Evolutionary conservation across 2,329 filamentous ascomycete genomes (phyloP), one percentile per base, ranked within the genome.

Genomic region (Colletotrichum paranaense): DNA sequence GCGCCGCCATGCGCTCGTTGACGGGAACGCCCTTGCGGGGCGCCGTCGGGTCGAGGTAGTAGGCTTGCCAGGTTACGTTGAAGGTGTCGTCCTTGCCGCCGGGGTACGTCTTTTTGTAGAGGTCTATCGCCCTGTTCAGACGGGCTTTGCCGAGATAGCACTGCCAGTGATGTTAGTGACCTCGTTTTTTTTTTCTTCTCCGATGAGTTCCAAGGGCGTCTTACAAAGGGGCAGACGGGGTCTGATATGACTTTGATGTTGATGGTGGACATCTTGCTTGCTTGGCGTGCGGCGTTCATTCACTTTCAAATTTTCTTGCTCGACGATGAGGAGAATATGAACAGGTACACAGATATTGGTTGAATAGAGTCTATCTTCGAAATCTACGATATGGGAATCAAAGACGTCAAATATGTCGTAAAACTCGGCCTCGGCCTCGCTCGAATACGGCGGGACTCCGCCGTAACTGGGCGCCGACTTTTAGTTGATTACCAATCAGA

Each of bases 71-170:
- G 74, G 88, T 88, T 16, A 93, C 90, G 59, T 87, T 88, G 84
- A 97, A 95, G 24, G 88, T 93, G 82, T 96, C 93, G 52, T 87
- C 82, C 56, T 81, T 79, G 11, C 85, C 89, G 62, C 85, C 84
- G 0, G 92, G 91, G 76, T 94, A 86, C 52, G 87, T 85, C 77
- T 88, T 86, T 78, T 90, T 88, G 84, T 94, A 94, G 35, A 89
- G 81, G 9, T 86, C 80, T 74, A 97, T 96, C 74, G 93, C 94
- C 74, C 88, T 89, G 63, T 92, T 90, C 52, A 97, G 89, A 49
- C 93, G 91, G 75, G 91, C 91, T 80, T 94, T 93, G 82, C 94
- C 95, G 19, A 97, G 86, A 81, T 95, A 97, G 87, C 95, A 93
- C 88, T 90, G n/a, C 12, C 14, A 84, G 7, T 11, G 16, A 14